A percentile compares a stretch with the other conserved stretches of the same genome.
These are phyloP conservation scores for Hyparrhenia diplandra DNA, from an alignment of 176 grass and related monocot species.

Conservation along the genomic window DNA sequence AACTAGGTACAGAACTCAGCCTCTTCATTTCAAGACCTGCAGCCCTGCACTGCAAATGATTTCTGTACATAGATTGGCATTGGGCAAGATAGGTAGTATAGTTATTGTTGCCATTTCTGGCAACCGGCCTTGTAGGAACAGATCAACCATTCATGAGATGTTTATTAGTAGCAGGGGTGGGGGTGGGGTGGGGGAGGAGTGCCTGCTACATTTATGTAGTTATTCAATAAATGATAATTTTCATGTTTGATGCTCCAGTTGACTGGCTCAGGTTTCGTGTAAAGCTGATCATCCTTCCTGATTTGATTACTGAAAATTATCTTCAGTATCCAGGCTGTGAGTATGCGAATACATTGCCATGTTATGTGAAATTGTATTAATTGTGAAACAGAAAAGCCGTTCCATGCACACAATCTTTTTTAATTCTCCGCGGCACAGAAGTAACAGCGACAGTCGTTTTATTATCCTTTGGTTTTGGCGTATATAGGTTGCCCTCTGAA, in stretches of 20 bases:
- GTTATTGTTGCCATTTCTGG: slow-evolving; percentile 10
- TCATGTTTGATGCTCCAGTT: slow-evolving; percentile 2
- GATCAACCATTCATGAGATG: slow-evolving; percentile 33
- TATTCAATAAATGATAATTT: slow-evolving; percentile 27
- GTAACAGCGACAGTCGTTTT: too few relatives aligned
- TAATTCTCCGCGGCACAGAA: too few relatives aligned
- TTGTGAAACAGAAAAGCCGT: not conserved
- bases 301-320: not conserved
- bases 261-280: not conserved
- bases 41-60: slow-evolving; percentile 3
- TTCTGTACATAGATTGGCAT: slow-evolving; percentile 37
- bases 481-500: too few relatives aligned
- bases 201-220: slow-evolving; percentile 26
- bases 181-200: not conserved
- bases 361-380: not conserved
- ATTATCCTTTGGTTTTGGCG: too few relatives aligned
- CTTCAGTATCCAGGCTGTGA: not conserved
- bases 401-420: too few relatives aligned
- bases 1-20: not conserved
- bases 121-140: slow-evolving; percentile 24
- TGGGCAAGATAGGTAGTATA: slow-evolving; percentile 24
- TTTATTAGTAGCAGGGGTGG: slow-evolving; percentile 23
- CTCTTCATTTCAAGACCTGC: not conserved
- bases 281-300: not conserved
- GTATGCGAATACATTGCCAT: not conserved